Evolutionary conservation across 2,329 filamentous ascomycete species (phyloP).

Genomic region (Atkinsonella texensis): DNA sequence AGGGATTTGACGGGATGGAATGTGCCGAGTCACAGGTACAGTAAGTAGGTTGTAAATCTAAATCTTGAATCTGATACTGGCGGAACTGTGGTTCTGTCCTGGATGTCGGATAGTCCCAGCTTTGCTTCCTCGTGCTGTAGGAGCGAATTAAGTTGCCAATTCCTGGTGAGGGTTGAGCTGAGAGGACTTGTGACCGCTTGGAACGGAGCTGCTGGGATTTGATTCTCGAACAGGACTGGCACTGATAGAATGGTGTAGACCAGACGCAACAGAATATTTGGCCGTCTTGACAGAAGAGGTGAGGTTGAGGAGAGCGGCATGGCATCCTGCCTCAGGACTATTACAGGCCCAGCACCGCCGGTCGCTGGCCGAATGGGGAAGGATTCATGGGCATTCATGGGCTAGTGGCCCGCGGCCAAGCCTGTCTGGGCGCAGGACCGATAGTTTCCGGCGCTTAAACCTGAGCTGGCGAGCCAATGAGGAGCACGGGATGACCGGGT

Average conservation of each 20-base stretch:
- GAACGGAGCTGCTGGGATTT: not conserved
- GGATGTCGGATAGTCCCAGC: not conserved
- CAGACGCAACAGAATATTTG: not conserved
- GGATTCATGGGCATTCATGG: not conserved
- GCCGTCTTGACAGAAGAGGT: not conserved
- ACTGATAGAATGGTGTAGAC: not conserved
- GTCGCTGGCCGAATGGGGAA: slow-evolving; percentile 5
- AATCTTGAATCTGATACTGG: not conserved
- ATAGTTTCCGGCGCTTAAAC: slow-evolving; percentile 15
- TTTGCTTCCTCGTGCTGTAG: too few relatives aligned
- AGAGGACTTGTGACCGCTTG: not conserved
- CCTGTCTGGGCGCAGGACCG: slow-evolving; percentile 1
- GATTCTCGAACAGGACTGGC: not conserved
- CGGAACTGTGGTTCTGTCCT: slow-evolving; percentile 1
- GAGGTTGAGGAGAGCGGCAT: not conserved
- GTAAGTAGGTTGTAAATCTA: too few relatives aligned
- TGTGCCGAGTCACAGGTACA: slow-evolving; percentile 1
- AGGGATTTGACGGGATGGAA: not conserved
- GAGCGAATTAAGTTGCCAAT: too few relatives aligned
- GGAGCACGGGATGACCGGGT: not conserved
- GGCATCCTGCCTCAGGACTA: not conserved
- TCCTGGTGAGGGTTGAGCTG: not conserved
- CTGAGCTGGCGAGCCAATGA: slow-evolving; percentile 6
- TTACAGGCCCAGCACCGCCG: not conserved
- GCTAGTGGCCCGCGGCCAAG: slow-evolving; percentile 4